These are phyloP conservation scores for Coniella lustricola DNA, from an alignment of 2,329 filamentous ascomycete species.

Conservation along the genomic window DNA sequence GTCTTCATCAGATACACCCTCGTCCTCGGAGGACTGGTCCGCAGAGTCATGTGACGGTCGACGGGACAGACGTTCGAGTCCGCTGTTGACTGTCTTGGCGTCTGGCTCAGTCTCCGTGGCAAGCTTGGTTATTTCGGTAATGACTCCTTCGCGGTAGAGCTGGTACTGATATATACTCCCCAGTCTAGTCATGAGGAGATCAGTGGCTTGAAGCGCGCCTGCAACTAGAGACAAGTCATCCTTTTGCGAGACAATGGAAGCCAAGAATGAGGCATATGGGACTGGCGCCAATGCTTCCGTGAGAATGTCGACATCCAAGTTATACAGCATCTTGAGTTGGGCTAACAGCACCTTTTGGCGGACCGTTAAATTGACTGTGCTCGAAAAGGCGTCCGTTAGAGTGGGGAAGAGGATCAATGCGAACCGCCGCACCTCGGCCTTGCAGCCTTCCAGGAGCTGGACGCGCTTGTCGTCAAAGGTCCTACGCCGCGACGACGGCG, in stretches of 20 bases:
- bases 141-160: conserved; percentile 93
- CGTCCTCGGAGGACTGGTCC: conserved; percentile 15
- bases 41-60: conserved; percentile 23
- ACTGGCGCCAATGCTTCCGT: conserved; percentile 80
- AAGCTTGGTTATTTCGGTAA: conserved; percentile 80
- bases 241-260: conserved; percentile 90
- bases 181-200: conserved; percentile 76
- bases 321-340: conserved; percentile 97
- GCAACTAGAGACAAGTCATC: conserved; percentile 85
- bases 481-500: conserved; percentile 40
- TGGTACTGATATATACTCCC: conserved; percentile 90
- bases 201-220: conserved; percentile 80
- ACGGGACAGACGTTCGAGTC: conserved; percentile 24
- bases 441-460: conserved; percentile 75
- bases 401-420: conserved; percentile 90
- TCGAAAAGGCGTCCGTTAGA: conserved; percentile 92
- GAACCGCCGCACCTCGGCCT: conserved; percentile 81
- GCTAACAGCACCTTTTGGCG: conserved; percentile 91
- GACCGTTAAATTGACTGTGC: conserved; percentile 90
- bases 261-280: conserved; percentile 91
- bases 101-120: conserved; percentile 42
- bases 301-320: conserved; percentile 78
- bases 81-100: conserved; percentile 18
- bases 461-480: conserved; percentile 71
- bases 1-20: conserved; percentile 34